These are phyloP conservation scores for Proliferodiscus dingleyae DNA, from an alignment of 2,329 filamentous ascomycete genomes.

Conservation along the genomic window DNA sequence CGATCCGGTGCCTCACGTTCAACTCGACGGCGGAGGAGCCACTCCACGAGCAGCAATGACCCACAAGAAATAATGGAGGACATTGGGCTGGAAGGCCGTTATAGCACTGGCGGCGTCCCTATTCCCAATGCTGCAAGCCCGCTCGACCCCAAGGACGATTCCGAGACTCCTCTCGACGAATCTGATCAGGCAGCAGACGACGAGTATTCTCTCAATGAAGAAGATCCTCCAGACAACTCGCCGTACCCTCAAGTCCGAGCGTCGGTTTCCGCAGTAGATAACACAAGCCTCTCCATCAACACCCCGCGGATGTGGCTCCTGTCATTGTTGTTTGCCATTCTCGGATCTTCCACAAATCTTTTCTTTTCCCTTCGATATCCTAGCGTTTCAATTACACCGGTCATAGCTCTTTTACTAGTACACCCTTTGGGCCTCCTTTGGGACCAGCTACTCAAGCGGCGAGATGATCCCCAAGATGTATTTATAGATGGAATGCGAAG, in stretches of 20 bases:
- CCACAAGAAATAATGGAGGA: conserved; percentile 18
- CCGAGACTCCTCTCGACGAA: conserved; percentile 33
- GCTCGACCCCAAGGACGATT: conserved; percentile 6
- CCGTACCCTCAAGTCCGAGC: conserved; percentile 76
- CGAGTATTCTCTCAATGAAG: conserved; percentile 38
- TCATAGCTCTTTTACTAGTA: conserved; percentile 80
- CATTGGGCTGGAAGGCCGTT: conserved; percentile 21
- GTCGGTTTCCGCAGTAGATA: conserved; percentile 71
- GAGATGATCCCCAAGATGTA: conserved; percentile 48
- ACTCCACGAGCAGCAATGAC: conserved; percentile 5
- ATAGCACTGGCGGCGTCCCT: conserved; percentile 17
- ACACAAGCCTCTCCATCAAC: conserved; percentile 74
- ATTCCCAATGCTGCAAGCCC: conserved; percentile 16
- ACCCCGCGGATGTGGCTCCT: conserved; percentile 84
- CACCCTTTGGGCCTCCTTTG: conserved; percentile 78
- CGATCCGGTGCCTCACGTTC: conserved; percentile 8
- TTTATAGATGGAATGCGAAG: conserved; percentile 49
- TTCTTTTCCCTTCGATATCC: conserved; percentile 90
- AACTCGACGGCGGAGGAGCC: conserved; percentile 8
- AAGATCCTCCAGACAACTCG: conserved; percentile 61
- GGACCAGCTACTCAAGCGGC: conserved; percentile 65
- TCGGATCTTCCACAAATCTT: conserved; percentile 78
- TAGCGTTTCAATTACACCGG: conserved; percentile 82
- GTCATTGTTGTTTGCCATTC: conserved; percentile 73
- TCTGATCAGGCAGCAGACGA: conserved; percentile 20